Evolutionary conservation across 2,329 filamentous ascomycete species (phyloP).

Genomic region (Ascochyta rabiei): DNA sequence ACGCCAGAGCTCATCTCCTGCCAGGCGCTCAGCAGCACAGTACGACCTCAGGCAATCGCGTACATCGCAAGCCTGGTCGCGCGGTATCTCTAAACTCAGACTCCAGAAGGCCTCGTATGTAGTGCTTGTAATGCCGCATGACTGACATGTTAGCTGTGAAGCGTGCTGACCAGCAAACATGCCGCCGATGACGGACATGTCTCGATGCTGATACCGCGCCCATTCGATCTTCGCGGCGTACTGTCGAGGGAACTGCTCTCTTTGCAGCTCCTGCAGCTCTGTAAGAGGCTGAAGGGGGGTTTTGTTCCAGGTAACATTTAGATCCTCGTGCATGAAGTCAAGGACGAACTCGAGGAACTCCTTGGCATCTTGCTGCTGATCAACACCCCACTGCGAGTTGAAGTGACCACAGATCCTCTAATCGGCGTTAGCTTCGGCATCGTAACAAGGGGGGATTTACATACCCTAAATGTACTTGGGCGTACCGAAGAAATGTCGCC

Average conservation of each 20-base stretch:
- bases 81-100: conserved; percentile 72
- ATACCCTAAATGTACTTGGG: conserved; percentile 54
- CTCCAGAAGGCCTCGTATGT: conserved; percentile 75
- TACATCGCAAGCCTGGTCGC: conserved; percentile 64
- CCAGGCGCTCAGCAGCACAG: conserved; percentile 69
- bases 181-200: conserved; percentile 76
- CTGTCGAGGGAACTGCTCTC: conserved; percentile 66
- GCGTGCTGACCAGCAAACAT: conserved; percentile 78
- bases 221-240: conserved; percentile 77
- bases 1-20: conserved; percentile 70
- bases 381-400: conserved; percentile 72
- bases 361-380: conserved; percentile 85
- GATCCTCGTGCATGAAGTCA: conserved; percentile 82
- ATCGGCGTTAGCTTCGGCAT: conserved; percentile 21
- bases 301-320: conserved; percentile 71
- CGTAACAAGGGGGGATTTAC: neutral
- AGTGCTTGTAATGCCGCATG: conserved; percentile 67
- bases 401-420: conserved; percentile 67
- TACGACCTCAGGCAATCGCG: conserved; percentile 74
- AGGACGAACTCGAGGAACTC: conserved; percentile 88
- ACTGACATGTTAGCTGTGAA: conserved; percentile 65
- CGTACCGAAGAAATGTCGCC: conserved; percentile 56
- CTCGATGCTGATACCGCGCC: conserved; percentile 70
- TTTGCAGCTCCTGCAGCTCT: conserved; percentile 63
- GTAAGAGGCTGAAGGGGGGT: conserved; percentile 64